phyloP scores from a whole-genome alignment of 2,329 filamentous ascomycete genomes.

The Trichophyton verrucosum region DNA sequence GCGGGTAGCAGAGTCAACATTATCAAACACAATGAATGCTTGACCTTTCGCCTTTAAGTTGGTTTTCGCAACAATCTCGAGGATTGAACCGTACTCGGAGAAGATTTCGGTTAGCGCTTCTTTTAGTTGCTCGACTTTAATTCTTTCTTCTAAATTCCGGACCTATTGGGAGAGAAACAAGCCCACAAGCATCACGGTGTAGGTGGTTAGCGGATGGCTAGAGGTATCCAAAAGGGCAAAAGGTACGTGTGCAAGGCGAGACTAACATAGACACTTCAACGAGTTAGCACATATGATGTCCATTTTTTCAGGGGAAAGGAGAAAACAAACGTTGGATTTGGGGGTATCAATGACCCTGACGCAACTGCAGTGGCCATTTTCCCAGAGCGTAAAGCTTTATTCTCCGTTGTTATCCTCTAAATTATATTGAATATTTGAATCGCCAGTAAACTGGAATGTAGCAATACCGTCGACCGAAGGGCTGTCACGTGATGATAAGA shows the following conservation, averaged over 20 bases:
- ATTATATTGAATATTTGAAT: background rate
- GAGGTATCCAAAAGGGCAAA: too few relatives aligned
- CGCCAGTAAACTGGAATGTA: too few relatives aligned
- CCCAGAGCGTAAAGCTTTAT: background rate
- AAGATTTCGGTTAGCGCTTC: constrained; percentile 66
- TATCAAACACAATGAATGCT: constrained; percentile 86
- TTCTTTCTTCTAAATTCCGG: constrained; percentile 82
- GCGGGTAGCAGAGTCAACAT: constrained; percentile 59
- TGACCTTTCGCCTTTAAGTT: constrained; percentile 90
- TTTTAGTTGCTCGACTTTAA: constrained; percentile 67
- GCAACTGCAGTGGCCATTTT: constrained; percentile 28
- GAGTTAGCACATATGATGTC: constrained; percentile 5
- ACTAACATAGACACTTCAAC: constrained; percentile 31
- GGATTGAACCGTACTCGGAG: constrained; percentile 71
- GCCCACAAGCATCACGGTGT: background rate
- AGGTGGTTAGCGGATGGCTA: background rate
- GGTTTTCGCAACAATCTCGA: constrained; percentile 77
- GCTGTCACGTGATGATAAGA: too few relatives aligned
- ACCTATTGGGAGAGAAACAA: constrained; percentile 28
- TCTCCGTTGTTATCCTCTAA: background rate
- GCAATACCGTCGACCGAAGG: too few relatives aligned
- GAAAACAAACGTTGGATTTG: constrained; percentile 29
- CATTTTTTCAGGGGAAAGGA: background rate
- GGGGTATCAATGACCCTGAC: constrained; percentile 21
- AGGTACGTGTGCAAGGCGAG: background rate